These are phyloP conservation scores for Aspergillus pseudoterreus DNA, from an alignment of 2,329 filamentous ascomycete genomes.

Conservation along the genomic window DNA sequence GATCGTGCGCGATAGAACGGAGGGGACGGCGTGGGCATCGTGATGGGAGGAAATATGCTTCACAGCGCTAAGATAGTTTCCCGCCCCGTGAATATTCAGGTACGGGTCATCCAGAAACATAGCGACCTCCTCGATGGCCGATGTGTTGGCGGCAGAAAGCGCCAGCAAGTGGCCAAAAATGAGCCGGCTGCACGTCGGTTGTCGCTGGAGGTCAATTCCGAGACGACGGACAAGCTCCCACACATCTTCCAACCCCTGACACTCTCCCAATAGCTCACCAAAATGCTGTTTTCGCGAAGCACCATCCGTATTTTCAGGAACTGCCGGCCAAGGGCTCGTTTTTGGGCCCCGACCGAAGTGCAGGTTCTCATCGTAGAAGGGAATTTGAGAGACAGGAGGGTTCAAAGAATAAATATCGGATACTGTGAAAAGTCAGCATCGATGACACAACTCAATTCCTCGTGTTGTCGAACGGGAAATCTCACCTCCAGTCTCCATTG, in stretches of 20 bases:
- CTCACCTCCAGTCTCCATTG: conserved; percentile 23
- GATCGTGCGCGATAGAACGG: conserved; percentile 23
- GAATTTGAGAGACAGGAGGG: conserved; percentile 13
- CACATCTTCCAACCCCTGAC: conserved; percentile 25
- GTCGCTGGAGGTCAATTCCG: conserved; percentile 30
- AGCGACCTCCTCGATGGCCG: conserved; percentile 21
- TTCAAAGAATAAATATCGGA: conserved; percentile 17
- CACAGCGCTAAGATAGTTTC: conserved; percentile 32
- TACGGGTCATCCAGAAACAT: conserved; percentile 34
- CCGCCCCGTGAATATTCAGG: conserved; percentile 33
- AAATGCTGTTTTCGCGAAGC: conserved; percentile 13
- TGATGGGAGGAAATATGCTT: conserved; percentile 21
- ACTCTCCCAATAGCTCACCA: conserved; percentile 15
- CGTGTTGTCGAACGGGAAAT: not conserved
- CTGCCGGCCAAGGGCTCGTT: not conserved
- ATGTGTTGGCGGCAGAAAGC: conserved; percentile 6
- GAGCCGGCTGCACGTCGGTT: conserved; percentile 32
- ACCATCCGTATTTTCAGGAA: not conserved
- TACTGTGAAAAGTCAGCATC: conserved; percentile 10
- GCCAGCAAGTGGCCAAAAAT: conserved; percentile 32
- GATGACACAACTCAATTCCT: not conserved
- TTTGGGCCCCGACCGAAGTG: conserved; percentile 8
- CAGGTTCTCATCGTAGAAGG: conserved; percentile 20
- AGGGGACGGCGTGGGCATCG: conserved; percentile 14
- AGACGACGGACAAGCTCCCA: conserved; percentile 24